These are phyloP conservation scores for Candida oleophila DNA, from an alignment of 805 yeast genomes.

Conservation along the genomic window DNA sequence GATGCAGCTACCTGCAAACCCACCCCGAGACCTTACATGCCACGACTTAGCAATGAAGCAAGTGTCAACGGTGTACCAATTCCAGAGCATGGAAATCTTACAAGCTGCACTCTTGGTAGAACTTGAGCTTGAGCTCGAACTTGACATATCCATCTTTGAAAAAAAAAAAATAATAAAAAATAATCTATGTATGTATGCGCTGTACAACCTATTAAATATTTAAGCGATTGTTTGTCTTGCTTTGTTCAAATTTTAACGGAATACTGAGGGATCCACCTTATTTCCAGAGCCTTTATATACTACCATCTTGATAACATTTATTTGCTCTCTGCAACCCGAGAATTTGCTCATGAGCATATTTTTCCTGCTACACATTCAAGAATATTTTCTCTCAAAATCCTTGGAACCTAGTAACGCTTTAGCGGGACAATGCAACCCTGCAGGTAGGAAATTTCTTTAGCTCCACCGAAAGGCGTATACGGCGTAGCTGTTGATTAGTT, in stretches of 20 bases:
- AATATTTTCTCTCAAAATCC: not conserved
- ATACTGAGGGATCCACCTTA: too few species aligned
- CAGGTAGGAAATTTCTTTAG: not conserved
- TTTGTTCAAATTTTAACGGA: too few species aligned
- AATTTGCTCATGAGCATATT: not conserved
- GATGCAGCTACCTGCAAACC: conserved; percentile 72
- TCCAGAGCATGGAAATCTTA: conserved; percentile 62
- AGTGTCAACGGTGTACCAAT: conserved; percentile 66
- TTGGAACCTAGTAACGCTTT: not conserved
- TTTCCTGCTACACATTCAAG: not conserved
- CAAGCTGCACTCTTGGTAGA: conserved; percentile 17
- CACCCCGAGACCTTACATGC: conserved; percentile 58
- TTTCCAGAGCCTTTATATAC: not conserved
- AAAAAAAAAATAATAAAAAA: too few species aligned
- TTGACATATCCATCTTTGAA: not conserved
- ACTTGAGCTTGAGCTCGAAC: not conserved
- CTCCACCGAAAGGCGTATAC: too few species aligned
- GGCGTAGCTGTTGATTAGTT: too few species aligned
- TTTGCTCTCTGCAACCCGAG: not conserved
- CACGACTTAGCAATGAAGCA: conserved; percentile 64
- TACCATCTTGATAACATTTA: not conserved
- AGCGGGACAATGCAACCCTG: too few species aligned
- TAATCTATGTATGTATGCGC: too few species aligned
- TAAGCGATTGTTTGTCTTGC: too few species aligned
- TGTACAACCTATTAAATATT: too few species aligned